Conservation (phyloP, 1,284 basidiomycete genomes). For the Sporisorium reilianum region DNA sequence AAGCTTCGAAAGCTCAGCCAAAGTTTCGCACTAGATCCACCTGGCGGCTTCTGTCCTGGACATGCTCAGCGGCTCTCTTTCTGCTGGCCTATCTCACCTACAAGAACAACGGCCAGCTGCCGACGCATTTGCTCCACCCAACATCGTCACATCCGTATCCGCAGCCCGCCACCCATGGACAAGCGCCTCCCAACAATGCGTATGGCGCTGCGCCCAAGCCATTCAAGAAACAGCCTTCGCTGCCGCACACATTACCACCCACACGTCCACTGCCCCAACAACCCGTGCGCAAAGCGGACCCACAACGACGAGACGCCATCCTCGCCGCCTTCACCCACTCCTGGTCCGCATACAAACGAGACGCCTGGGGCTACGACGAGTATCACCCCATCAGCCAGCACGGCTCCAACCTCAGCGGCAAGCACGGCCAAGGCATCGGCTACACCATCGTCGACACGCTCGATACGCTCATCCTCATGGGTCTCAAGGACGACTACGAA, state of each 20-base stretch:
- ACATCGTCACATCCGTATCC: not conserved
- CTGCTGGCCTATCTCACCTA: conserved; percentile 31
- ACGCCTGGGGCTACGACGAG: conserved; percentile 68
- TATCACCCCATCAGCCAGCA: conserved; percentile 63
- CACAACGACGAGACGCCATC: conserved; percentile 48
- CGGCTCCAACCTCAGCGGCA: conserved; percentile 60
- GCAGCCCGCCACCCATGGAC: not conserved
- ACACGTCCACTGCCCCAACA: conserved; percentile 42
- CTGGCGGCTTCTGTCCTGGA: conserved; percentile 26
- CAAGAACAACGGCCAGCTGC: conserved; percentile 29
- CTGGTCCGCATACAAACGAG: conserved; percentile 62
- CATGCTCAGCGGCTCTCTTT: conserved; percentile 33
- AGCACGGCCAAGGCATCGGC: conserved; percentile 54
- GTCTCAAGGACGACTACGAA: conserved; percentile 80
- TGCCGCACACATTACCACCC: conserved; percentile 48
- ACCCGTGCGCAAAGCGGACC: conserved; percentile 50
- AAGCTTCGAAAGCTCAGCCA: not conserved
- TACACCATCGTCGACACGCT: conserved; percentile 70
- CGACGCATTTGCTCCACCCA: conserved; percentile 7
- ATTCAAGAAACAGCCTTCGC: conserved; percentile 21
- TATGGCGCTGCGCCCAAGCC: not conserved
- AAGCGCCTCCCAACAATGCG: not conserved
- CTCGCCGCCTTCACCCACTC: conserved; percentile 61
- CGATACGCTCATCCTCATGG: conserved; percentile 89
- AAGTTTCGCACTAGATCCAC: not conserved